Evolutionary conservation across 2,329 filamentous ascomycete species (phyloP).

Genomic region (Ophiognomonia clavigignenti-juglandacearum): DNA sequence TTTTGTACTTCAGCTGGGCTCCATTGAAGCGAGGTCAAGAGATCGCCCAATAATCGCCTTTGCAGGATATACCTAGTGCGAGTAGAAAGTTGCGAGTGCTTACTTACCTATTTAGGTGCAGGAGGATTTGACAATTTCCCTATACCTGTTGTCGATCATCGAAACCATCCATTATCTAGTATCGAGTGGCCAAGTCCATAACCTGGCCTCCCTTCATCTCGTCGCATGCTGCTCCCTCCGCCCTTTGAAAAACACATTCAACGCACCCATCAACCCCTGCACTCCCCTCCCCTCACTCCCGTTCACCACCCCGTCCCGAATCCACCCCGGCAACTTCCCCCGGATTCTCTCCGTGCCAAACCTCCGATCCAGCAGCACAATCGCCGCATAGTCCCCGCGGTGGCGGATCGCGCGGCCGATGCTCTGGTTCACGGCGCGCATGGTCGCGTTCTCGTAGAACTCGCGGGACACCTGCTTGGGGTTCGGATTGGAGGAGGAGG

Average conservation of each 20-base stretch:
- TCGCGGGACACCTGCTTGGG: conserved; percentile 65
- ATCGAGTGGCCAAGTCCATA: too few relatives aligned
- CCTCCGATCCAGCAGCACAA: conserved; percentile 76
- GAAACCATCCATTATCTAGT: too few relatives aligned
- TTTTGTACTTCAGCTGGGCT: too few relatives aligned
- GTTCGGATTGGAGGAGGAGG: too few relatives aligned
- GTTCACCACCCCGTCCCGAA: conserved; percentile 60
- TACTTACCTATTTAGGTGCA: too few relatives aligned
- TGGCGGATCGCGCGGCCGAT: conserved; percentile 92
- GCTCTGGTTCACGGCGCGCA: conserved; percentile 95
- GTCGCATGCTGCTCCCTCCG: conserved; percentile 40
- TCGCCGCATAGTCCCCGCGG: conserved; percentile 81
- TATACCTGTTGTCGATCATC: too few relatives aligned
- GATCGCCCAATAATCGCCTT: too few relatives aligned
- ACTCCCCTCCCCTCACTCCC: conserved; percentile 46
- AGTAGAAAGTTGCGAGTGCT: too few relatives aligned
- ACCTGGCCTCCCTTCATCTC: too few relatives aligned
- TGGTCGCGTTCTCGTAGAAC: conserved; percentile 92
- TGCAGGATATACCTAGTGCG: too few relatives aligned
- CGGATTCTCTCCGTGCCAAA: conserved; percentile 72
- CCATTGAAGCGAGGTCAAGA: too few relatives aligned
- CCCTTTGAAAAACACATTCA: conserved; percentile 53
- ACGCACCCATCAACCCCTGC: conserved; percentile 52
- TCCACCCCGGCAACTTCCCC: conserved; percentile 84
- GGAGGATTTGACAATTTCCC: too few relatives aligned